Base-by-base conservation (phyloP, 352 stramenopile species). In the Chloridella minuta region DNA sequence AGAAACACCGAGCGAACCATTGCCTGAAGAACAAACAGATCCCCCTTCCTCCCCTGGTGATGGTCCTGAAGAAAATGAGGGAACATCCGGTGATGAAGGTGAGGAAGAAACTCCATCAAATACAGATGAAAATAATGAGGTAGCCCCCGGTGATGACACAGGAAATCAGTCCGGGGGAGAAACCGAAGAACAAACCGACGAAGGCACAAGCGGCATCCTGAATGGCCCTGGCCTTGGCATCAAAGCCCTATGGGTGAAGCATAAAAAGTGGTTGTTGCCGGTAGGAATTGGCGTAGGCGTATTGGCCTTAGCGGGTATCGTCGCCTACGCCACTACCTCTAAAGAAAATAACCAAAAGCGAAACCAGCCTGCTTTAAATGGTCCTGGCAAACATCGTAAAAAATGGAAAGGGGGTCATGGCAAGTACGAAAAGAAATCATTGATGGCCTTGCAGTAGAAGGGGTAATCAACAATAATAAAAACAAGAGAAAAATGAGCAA, bases 391-490 rank as follows among this genome's bases (percentile, higher is more conserved):
- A 66, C 10, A 66, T 18, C 10, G n/a, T n/a, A 66, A 66, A 66
- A 66, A 66, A 66, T 18, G n/a, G 40, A 66, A 66, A 66, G 40
- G 40, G 40, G 40, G 40, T 66, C 10, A 66, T 66, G 40, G 40
- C n/a, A 66, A 66, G 40, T 18, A 66, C n/a, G 40, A n/a, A 10
- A 66, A 66, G n/a, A 66, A 66, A 66, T 66, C 40, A 10, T 18
- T 66, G 40, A 66, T 66, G 10, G 40, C 40, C 40, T n/a, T 66
- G 10, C 10, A 18, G 40, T 66, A 66, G n/a, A 66, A 66, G n/a
- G n/a, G n/a, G n/a, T n/a, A 66, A 66, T 66, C 40, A 66, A 66
- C n/a, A 66, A 66, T 66, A 66, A 66, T 66, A 66, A 66, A 66
- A 66, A 66, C n/a, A 66, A 66, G n/a, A n/a, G n/a, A n/a, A 66